phyloP scores from a whole-genome alignment of 1,139 yeast species.

The Geotrichum histeridarum region DNA sequence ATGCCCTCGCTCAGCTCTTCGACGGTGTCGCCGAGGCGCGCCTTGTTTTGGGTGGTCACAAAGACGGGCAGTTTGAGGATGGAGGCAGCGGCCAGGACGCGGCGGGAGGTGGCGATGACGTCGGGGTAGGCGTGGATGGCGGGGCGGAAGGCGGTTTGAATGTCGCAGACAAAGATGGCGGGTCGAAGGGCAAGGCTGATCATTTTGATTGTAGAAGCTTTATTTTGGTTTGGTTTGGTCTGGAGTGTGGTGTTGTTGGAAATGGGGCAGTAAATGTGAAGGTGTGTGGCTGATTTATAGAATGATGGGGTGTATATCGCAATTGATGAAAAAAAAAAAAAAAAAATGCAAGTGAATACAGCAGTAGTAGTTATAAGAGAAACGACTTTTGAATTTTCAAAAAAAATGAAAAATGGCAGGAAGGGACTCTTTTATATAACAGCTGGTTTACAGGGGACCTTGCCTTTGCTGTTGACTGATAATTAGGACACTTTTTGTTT shows the following conservation, averaged over 20 bases:
- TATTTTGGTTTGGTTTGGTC: too few species aligned
- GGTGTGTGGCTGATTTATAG: too few species aligned
- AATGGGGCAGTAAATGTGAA: background rate
- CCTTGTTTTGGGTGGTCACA: slow-evolving; percentile 31
- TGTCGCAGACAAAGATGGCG: slow-evolving; percentile 32
- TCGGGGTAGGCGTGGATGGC: slow-evolving; percentile 26
- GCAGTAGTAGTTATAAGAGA: too few species aligned
- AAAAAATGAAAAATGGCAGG: too few species aligned
- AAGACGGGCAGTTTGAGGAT: slow-evolving; percentile 28
- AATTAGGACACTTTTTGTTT: too few species aligned
- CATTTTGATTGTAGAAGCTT: background rate
- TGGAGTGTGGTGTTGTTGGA: background rate
- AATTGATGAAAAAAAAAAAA: too few species aligned
- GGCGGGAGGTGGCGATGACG: slow-evolving; percentile 24
- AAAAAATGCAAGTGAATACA: too few species aligned
- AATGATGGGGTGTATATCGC: too few species aligned
- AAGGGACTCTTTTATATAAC: too few species aligned
- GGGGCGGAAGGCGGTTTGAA: slow-evolving; percentile 27
- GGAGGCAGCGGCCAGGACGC: slow-evolving; percentile 26
- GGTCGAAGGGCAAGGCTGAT: slow-evolving; percentile 19
- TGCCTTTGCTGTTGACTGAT: too few species aligned
- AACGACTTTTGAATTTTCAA: too few species aligned
- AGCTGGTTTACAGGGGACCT: too few species aligned
- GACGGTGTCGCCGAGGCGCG: slow-evolving; percentile 30
- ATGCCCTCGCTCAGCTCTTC: slow-evolving; percentile 23